Evolutionary conservation across 1,284 basidiomycete genomes (phyloP), one percentile per base, ranked within the genome.

Genomic region (Rugosomyces carneus): DNA sequence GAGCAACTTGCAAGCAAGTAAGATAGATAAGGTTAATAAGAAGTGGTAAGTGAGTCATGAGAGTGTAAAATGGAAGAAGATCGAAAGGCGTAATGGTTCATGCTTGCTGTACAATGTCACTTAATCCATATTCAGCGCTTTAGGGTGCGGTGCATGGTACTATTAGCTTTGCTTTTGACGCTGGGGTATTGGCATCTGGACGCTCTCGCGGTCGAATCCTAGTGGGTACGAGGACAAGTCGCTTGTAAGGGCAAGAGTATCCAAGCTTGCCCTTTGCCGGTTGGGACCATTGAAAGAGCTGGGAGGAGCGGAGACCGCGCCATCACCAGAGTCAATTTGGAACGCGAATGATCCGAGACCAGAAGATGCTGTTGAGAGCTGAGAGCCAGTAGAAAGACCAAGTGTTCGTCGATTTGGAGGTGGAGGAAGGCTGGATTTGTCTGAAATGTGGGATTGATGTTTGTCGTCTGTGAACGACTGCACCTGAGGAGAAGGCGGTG

Each of bases 141-240:
- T 5, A 8, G 15, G n/a, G n/a, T n/a, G n/a, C n/a, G n/a, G 31
- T 15, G 15, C n/a, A 34, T 34, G 31, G n/a, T 34, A 34, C 15
- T 34, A 34, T 34, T 34, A 3, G 4, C 15, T 34, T 15, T 34
- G 31, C 7, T 34, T 60, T 37, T 44, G 57, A 37, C 18, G 23
- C 6, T 37, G 34, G 29, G 57, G 50, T 42, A 51, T 37, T 36
- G 50, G 47, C 27, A 55, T 53, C 42, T 54, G 52, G 15, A 68
- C 62, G 48, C 69, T 73, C 40, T 75, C 73, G 39, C 71, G 68
- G 54, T 81, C 82, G 57, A 85, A 85, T 35, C 76, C 78, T 44
- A 90, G 72, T 21, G 88, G 87, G 59, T 87, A 89, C 16, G 84
- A 84, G 34, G 84, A 80, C 44, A 90, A 63, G 62, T 89, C 88